phyloP scores from a whole-genome alignment of 2,329 filamentous ascomycete species.

The Ascochyta fabae region DNA sequence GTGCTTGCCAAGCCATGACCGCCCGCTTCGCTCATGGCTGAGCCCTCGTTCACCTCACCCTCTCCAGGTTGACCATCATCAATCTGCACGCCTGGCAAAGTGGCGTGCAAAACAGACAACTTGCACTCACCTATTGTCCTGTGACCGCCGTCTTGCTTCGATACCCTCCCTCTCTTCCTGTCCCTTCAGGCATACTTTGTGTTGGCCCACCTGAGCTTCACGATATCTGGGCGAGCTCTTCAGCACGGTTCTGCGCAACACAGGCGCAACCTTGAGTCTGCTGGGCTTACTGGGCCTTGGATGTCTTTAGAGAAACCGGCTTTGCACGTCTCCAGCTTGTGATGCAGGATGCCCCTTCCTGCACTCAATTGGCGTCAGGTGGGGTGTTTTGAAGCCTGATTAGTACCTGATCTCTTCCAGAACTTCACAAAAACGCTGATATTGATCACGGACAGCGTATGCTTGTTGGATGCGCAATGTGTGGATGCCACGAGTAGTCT shows the following conservation, averaged over 20 bases:
- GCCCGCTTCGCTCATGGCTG: neutral
- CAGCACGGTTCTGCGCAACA: neutral
- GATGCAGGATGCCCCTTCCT: neutral
- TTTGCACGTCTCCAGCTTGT: neutral
- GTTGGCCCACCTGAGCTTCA: neutral
- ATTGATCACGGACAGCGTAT: neutral
- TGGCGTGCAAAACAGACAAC: too few species aligned
- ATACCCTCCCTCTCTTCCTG: too few species aligned
- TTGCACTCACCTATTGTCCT: too few species aligned
- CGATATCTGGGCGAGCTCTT: too few species aligned
- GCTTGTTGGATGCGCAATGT: neutral
- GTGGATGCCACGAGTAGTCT: neutral
- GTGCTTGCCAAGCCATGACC: slow-evolving; percentile 15
- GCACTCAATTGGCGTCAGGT: neutral
- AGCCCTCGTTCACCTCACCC: neutral
- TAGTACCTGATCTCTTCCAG: neutral
- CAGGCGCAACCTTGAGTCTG: too few species aligned
- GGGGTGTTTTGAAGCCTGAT: neutral
- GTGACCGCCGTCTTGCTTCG: too few species aligned
- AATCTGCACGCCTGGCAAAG: too few species aligned
- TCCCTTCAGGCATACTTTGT: neutral
- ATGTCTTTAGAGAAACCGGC: neutral
- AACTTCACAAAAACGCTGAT: neutral
- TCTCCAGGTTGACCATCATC: neutral
- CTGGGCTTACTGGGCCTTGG: neutral